Percentiles rank a stretch among this genome's conserved stretches.
These are phyloP conservation scores for Gynostemma pentaphyllum DNA, from an alignment of 306 rosid genomes.

Conservation along the genomic window DNA sequence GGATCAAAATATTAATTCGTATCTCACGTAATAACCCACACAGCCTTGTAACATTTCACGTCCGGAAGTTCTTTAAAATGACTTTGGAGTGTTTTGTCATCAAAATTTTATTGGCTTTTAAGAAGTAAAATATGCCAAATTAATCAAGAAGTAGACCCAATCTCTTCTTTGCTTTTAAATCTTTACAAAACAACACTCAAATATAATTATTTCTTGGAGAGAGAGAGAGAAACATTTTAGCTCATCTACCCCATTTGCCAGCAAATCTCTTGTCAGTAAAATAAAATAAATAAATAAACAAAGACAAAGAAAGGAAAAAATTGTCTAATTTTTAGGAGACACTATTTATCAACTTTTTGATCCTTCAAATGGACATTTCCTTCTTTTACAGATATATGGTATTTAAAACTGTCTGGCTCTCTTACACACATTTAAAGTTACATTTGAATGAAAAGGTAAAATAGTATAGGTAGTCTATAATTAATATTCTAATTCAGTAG, in stretches of 20 bases:
- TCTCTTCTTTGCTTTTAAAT: not conserved
- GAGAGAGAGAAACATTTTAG: not conserved
- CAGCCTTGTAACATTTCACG: no score
- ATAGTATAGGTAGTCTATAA: no score
- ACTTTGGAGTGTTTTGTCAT: not conserved
- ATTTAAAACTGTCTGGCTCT: not conserved
- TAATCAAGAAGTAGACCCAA: not conserved
- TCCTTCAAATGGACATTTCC: not conserved
- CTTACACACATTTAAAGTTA: no score
- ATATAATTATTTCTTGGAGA: not conserved
- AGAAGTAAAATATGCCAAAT: not conserved
- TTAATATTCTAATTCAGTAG: no score
- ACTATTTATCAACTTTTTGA: not conserved
- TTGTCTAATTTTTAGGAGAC: slow-evolving; percentile 1
- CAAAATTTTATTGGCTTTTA: not conserved
- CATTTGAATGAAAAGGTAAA: no score
- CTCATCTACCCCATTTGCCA: slow-evolving; percentile 1
- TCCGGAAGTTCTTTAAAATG: not conserved
- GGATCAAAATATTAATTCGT: no score
- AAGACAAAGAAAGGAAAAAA: not conserved
- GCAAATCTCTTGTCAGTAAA: not conserved
- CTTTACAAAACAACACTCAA: no score
- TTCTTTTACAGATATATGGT: not conserved
- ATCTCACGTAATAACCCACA: no score
- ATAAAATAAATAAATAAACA: not conserved